Percentiles rank a stretch among this genome's conserved stretches.
Evolutionary conservation across 2,329 filamentous ascomycete genomes (phyloP).

Genomic region (Alternaria hordeiaustralica): DNA sequence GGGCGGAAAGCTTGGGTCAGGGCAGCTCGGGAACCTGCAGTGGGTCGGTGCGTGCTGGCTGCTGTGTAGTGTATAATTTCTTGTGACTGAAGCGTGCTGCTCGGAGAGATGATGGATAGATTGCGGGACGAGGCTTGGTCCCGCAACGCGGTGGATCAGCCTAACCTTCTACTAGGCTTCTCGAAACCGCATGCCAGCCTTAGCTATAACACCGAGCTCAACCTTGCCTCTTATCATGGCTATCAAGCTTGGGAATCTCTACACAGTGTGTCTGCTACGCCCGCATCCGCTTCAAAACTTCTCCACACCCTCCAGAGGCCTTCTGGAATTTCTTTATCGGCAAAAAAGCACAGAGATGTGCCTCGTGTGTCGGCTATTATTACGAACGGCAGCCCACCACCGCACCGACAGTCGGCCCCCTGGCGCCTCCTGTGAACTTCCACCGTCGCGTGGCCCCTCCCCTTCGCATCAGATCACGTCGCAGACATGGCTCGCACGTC

Average conservation of each 20-base stretch:
- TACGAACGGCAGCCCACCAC: conserved; percentile 4
- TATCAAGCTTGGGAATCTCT: background rate
- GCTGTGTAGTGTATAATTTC: conserved; percentile 2
- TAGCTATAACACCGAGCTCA: background rate
- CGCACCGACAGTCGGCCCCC: conserved; percentile 1
- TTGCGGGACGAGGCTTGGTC: conserved; percentile 23
- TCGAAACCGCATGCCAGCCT: conserved; percentile 15
- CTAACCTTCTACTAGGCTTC: conserved; percentile 14
- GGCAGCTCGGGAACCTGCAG: conserved; percentile 3
- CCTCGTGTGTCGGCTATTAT: conserved; percentile 2
- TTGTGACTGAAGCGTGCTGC: conserved; percentile 12
- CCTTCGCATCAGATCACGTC: conserved; percentile 20
- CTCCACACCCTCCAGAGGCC: background rate
- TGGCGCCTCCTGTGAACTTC: conserved; percentile 9
- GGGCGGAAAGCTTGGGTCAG: background rate
- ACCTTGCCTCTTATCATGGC: background rate
- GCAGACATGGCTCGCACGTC: conserved; percentile 10
- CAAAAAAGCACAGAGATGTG: conserved; percentile 5
- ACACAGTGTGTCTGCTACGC: background rate
- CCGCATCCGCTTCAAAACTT: background rate
- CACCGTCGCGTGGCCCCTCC: conserved; percentile 11
- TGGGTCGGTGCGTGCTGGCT: background rate
- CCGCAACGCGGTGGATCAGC: conserved; percentile 16
- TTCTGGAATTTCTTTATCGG: background rate
- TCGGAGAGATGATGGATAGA: conserved; percentile 17